Evolutionary conservation across 345 rosid genomes (phyloP).

Genomic region (Eucalyptus curtisii): DNA sequence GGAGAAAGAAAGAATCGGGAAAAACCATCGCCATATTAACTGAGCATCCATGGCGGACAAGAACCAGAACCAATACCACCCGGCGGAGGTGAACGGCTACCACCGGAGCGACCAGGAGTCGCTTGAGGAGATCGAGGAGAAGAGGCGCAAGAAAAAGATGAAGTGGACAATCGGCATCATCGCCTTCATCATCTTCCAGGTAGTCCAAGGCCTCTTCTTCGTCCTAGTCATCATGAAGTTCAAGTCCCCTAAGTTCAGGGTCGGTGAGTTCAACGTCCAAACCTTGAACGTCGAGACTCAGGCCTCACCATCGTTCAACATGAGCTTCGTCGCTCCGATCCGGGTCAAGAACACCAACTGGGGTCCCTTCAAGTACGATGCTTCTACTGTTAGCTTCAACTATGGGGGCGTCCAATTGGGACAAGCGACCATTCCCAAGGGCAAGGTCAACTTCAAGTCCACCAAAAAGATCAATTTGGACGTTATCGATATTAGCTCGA

Average conservation of each 20-base stretch:
- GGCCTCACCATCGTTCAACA: neutral
- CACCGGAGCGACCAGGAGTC: neutral
- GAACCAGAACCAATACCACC: neutral
- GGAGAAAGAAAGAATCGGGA: neutral
- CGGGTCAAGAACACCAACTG: slow-evolving; percentile 10
- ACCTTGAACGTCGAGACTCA: neutral
- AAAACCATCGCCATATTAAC: neutral
- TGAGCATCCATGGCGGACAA: neutral
- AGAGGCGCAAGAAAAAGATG: neutral
- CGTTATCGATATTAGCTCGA: neutral
- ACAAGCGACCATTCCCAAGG: neutral
- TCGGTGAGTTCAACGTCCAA: neutral
- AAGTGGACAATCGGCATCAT: neutral
- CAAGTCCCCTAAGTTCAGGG: slow-evolving; percentile 3
- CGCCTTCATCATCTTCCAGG: slow-evolving; percentile 7
- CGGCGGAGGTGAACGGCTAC: neutral
- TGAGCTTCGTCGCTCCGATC: neutral
- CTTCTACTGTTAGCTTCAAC: neutral
- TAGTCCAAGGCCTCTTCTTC: neutral
- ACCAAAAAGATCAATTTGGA: neutral
- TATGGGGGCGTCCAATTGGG: neutral
- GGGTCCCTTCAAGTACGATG: slow-evolving; percentile 7
- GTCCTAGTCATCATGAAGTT: neutral
- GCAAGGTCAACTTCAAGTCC: slow-evolving; percentile 4
- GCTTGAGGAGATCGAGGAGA: neutral